These are phyloP conservation scores for Erythrophleum fordii DNA, from an alignment of 306 rosid genomes.

Conservation along the genomic window DNA sequence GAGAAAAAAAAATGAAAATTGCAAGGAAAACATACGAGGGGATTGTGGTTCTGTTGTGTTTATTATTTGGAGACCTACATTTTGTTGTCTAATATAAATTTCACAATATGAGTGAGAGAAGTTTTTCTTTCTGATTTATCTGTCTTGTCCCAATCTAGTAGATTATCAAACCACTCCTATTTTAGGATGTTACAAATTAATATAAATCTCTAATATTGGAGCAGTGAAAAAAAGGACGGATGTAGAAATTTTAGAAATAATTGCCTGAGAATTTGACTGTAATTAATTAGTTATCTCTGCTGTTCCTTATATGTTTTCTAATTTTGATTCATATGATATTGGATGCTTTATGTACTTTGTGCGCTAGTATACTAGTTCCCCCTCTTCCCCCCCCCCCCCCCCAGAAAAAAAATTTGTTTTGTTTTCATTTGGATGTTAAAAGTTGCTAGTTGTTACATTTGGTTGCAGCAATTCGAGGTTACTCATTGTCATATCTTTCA, in stretches of 20 bases:
- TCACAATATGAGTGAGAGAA: neutral
- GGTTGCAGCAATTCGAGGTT: conserved; percentile 94
- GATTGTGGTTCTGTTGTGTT: neutral
- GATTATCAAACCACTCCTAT: neutral
- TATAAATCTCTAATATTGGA: conserved; percentile 26
- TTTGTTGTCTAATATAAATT: neutral
- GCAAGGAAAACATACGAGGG: neutral
- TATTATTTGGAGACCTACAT: neutral
- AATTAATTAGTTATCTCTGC: neutral
- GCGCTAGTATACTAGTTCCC: neutral
- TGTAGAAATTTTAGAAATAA: neutral
- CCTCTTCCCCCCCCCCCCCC: too few relatives aligned
- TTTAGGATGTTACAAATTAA: conserved; percentile 13
- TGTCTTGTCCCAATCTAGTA: neutral
- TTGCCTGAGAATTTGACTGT: conserved; percentile 7
- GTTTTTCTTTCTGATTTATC: neutral
- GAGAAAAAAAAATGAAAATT: neutral
- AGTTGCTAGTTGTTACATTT: conserved; percentile 36
- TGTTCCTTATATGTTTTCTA: neutral
- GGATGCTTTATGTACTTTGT: conserved; percentile 4
- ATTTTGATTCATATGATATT: conserved; percentile 10
- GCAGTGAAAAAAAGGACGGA: conserved; percentile 1
- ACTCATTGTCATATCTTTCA: conserved; percentile 91
- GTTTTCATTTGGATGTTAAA: conserved; percentile 21
- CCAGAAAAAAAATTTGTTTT: too few relatives aligned